These are phyloP conservation scores for Pichia sp. DNA, from an alignment of 1,139 yeast genomes.

Conservation along the genomic window DNA sequence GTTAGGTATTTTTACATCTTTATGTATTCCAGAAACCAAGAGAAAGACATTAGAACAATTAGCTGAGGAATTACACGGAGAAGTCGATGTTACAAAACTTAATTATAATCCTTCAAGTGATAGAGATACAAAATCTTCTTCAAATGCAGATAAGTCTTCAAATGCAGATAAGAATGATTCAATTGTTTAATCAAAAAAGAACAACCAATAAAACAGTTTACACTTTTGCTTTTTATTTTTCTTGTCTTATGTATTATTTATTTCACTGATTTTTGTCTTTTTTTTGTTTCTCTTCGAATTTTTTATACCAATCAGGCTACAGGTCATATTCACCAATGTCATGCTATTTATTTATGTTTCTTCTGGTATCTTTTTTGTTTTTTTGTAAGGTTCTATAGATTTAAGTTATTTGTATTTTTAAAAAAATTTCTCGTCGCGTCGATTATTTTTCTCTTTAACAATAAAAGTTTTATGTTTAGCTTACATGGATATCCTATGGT, in stretches of 20 bases:
- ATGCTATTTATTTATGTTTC: neutral
- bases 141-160: constrained; percentile 3
- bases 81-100: constrained; percentile 39
- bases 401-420: neutral
- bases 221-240: neutral
- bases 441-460: neutral
- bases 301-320: neutral
- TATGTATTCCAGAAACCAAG: constrained; percentile 83
- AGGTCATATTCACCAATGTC: neutral
- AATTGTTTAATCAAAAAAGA: constrained; percentile 3
- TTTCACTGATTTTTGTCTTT: neutral
- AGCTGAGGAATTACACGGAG: constrained; percentile 72
- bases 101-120: neutral
- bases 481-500: neutral
- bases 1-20: constrained; percentile 57
- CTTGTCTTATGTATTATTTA: neutral
- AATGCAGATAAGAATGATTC: constrained; percentile 1
- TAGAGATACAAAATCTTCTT: constrained; percentile 5
- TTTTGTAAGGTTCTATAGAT: neutral
- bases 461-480: too few relatives aligned
- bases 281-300: neutral
- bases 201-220: neutral
- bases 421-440: neutral
- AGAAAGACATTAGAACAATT: constrained; percentile 82
- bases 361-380: neutral